Evolutionary conservation across 495 filamentous ascomycete species (phyloP), one percentile per base, ranked within the genome.

Genomic region (Achaetomiella virescens): DNA sequence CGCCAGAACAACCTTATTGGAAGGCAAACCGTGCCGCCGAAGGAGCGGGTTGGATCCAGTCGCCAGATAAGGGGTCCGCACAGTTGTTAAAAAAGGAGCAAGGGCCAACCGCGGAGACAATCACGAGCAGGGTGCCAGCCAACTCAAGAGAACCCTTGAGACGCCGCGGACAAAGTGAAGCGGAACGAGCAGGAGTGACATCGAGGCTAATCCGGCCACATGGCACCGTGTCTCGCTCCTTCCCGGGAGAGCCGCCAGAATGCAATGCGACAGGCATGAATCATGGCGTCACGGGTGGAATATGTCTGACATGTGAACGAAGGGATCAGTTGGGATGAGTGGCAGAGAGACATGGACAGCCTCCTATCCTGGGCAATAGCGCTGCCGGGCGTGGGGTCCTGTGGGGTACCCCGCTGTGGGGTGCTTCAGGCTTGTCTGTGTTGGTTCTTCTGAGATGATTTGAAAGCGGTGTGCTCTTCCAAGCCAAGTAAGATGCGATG

Each of bases 201-300:
- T 41, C 6, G 48, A 51, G 5, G 50, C 29, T 36, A 22, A 53
- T 53, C 40, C 50, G 54, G 46, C 54, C 54, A 57, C 40, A 37
- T 57, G 55, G 40, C 48, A 52, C 41, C 31, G 5, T 8, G n/a
- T 25, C 29, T 35, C 9, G 11, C 5, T 53, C 12, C 8, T 37
- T 6, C 24, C 25, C 40, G 35, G 12, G 35, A 4, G 40, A 20
- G 7, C 25, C 27, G 51, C 12, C 35, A 2, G 8, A 49, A 43
- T 29, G 33, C 36, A 25, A 21, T 42, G 54, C 18, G 24, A 43
- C 55, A 52, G 55, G 55, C 55, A 52, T 48, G 58, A 61, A 56
- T 61, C 58, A 57, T 56, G 58, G 52, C 58, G 58, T 61, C 58
- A 61, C 53, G 58, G 58, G 58, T 36, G 49, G 35, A 24, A 31